Evolutionary conservation across 2,329 filamentous ascomycete genomes (phyloP).

Genomic region (Alternaria solani): DNA sequence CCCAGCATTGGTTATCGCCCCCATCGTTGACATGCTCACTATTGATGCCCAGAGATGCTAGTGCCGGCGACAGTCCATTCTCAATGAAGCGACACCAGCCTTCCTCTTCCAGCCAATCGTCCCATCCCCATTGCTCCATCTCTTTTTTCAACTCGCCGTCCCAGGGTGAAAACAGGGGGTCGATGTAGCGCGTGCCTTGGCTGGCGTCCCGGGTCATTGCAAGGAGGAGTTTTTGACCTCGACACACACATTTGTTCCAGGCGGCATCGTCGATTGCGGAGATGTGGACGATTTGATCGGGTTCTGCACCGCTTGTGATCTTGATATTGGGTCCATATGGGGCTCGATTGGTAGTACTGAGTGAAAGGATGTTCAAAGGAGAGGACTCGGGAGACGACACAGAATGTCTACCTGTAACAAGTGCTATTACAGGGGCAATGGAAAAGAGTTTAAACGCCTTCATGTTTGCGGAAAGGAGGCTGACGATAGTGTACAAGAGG

Average conservation of each 20-base stretch:
- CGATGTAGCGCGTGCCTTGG: constrained; percentile 1
- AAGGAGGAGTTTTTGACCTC: neutral
- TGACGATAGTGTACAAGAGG: neutral
- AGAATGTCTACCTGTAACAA: neutral
- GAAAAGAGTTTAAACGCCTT: neutral
- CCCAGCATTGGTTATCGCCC: neutral
- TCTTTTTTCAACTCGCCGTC: neutral
- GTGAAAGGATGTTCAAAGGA: neutral
- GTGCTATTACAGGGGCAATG: neutral
- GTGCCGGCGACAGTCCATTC: neutral
- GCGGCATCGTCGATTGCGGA: neutral
- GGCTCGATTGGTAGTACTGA: neutral
- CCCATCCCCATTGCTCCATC: neutral
- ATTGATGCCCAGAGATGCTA: neutral
- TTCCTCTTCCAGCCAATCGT: neutral
- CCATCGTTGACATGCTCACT: neutral
- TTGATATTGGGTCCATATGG: neutral
- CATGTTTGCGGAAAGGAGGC: neutral
- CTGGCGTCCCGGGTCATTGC: neutral
- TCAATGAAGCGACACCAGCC: neutral
- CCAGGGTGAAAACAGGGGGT: neutral
- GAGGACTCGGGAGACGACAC: neutral
- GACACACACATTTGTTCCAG: neutral
- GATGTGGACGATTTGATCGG: neutral
- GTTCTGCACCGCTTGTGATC: neutral